Conservation (phyloP, 306 rosid species). For the Alnus glutinosa region DNA sequence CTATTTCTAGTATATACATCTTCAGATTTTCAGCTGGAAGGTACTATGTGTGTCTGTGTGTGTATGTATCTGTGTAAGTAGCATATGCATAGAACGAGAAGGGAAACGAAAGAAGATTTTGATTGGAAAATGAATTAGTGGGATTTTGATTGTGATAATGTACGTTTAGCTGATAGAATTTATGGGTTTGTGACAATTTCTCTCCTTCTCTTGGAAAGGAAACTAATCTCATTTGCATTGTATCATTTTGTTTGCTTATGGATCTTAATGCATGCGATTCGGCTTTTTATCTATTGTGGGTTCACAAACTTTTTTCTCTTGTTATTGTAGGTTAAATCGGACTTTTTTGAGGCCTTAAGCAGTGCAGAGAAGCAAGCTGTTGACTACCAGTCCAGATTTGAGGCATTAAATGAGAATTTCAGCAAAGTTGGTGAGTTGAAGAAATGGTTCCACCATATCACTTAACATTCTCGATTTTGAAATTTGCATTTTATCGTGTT, state of each 20-base stretch:
- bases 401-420: conserved; percentile 49
- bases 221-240: background rate
- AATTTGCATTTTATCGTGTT: background rate
- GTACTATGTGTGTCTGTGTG: background rate
- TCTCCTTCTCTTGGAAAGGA: background rate
- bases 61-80: background rate
- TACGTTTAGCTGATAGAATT: background rate
- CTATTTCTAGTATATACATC: background rate
- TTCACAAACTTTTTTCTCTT: background rate
- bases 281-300: background rate
- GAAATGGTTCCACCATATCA: conserved; percentile 4
- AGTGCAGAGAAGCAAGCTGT: conserved; percentile 73
- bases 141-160: background rate
- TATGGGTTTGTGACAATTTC: background rate
- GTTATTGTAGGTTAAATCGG: conserved; percentile 67
- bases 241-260: background rate
- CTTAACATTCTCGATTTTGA: background rate
- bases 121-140: background rate
- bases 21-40: background rate
- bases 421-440: conserved; percentile 60
- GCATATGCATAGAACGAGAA: no score
- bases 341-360: conserved; percentile 77
- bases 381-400: conserved; percentile 61
- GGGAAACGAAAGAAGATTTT: no score
- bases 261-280: background rate